phyloP scores from a whole-genome alignment of 495 filamentous ascomycete species.

The Penicillium salamii region DNA sequence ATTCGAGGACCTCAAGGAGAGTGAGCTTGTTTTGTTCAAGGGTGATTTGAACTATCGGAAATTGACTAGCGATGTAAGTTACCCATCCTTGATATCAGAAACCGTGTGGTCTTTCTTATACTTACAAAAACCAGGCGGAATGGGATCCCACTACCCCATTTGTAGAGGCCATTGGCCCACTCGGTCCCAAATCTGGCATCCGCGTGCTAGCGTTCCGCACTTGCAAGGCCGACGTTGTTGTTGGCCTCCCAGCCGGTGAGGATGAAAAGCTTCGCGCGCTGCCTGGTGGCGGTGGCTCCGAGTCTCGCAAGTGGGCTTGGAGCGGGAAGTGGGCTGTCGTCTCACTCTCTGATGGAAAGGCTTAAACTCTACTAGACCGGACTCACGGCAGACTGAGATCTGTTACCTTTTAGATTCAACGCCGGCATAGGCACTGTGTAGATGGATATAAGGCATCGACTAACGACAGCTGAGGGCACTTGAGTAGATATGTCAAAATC shows the following conservation, averaged over 20 bases:
- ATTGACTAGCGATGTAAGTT: slow-evolving; percentile 76
- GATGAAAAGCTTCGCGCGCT: slow-evolving; percentile 73
- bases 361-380: slow-evolving; percentile 13
- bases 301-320: slow-evolving; percentile 92
- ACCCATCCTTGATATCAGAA: too few species aligned
- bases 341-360: slow-evolving; percentile 77
- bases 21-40: slow-evolving; percentile 93
- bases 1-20: slow-evolving; percentile 73
- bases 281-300: slow-evolving; percentile 65
- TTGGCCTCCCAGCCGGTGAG: slow-evolving; percentile 74
- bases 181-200: slow-evolving; percentile 76
- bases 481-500: neutral
- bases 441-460: neutral
- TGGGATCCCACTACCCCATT: slow-evolving; percentile 92
- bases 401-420: too few species aligned
- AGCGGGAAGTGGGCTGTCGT: slow-evolving; percentile 95
- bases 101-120: too few species aligned
- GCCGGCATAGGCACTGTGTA: neutral
- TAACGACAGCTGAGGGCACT: neutral
- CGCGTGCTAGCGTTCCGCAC: slow-evolving; percentile 84
- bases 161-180: slow-evolving; percentile 76
- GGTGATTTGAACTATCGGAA: slow-evolving; percentile 96
- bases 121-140: slow-evolving; percentile 51
- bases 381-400: neutral
- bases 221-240: slow-evolving; percentile 93